These are phyloP conservation scores for Triticum aestivum DNA, from an alignment of 176 grass and related monocot species.

Conservation along the genomic window IWGSC_CS_RefSeq_v2.1 NC_057814.1:43170029-43170528, in stretches of 20 bases:
- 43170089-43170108: constrained; percentile 50
- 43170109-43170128: background rate
- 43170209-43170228: constrained; percentile 87
- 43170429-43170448: background rate
- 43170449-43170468: background rate
- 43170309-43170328: no score
- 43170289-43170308: background rate
- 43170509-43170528: constrained; percentile 97
- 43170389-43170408: constrained; percentile 97
- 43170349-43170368: constrained; percentile 98
- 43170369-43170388: constrained; percentile 95
- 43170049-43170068: constrained; percentile 81
- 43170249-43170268: background rate
- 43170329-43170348: constrained; percentile 82
- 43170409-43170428: constrained; percentile 34
- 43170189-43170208: constrained; percentile 93
- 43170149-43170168: background rate
- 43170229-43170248: constrained; percentile 99
- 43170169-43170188: constrained; percentile 46
- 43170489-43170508: constrained; percentile 76
- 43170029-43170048: constrained; percentile 79
- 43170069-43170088: constrained; percentile 98
- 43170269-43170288: background rate
- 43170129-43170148: background rate
- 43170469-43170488: no score